Evolutionary conservation across 129 eudicot species (phyloP).

Genomic region (Escallonia herrerae): DNA sequence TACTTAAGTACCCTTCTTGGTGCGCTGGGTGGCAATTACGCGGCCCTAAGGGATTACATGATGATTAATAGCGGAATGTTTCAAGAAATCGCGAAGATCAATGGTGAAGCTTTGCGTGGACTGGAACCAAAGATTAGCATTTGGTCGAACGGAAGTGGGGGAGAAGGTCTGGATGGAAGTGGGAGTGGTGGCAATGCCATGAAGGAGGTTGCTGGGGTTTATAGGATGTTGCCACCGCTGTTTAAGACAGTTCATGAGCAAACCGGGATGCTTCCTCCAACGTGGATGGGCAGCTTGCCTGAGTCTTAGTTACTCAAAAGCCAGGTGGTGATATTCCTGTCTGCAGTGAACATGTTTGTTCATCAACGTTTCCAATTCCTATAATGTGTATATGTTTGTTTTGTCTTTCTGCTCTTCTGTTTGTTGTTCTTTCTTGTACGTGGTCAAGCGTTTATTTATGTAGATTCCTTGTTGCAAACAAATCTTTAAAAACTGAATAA

Average conservation of each 20-base stretch:
- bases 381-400: neutral
- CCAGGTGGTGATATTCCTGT: no score
- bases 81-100: constrained; percentile 23
- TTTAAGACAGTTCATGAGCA: constrained; percentile 30
- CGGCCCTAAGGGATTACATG: constrained; percentile 22
- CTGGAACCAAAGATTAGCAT: constrained; percentile 31
- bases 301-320: constrained; percentile 1
- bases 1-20: constrained; percentile 13
- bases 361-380: neutral
- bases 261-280: constrained; percentile 32
- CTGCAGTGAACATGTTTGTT: no score
- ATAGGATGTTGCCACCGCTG: constrained; percentile 29
- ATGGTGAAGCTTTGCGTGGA: constrained; percentile 25
- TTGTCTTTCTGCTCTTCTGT: no score
- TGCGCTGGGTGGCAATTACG: constrained; percentile 15
- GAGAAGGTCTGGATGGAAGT: constrained; percentile 1
- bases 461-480: no score
- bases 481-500: no score
- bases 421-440: no score
- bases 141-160: constrained; percentile 25
- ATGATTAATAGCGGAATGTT: constrained; percentile 24
- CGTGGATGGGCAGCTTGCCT: constrained; percentile 23
- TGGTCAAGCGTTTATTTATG: neutral
- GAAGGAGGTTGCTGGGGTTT: constrained; percentile 28
- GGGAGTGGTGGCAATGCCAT: constrained; percentile 12